These are phyloP conservation scores for Xanthoconium separans DNA, from an alignment of 1,284 basidiomycete species.

Conservation along the genomic window DNA sequence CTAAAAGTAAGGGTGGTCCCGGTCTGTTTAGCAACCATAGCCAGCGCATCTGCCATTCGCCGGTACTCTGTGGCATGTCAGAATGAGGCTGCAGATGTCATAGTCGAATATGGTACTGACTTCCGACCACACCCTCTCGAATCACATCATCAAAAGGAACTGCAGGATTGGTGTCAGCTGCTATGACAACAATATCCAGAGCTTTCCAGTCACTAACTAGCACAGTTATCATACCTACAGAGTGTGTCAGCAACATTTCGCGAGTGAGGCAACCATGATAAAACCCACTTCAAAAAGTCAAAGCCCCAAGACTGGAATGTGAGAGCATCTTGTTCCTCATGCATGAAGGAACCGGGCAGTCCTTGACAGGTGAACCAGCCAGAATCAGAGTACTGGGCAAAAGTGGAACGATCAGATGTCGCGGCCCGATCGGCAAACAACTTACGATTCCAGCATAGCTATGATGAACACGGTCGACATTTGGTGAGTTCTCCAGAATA, in stretches of 20 bases:
- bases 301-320: constrained; percentile 52
- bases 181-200: background rate
- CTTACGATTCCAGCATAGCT: constrained; percentile 54
- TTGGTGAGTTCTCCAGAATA: background rate
- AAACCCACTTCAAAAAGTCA: constrained; percentile 54
- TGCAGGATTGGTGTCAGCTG: constrained; percentile 9
- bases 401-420: background rate
- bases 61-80: constrained; percentile 39
- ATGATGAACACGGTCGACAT: background rate
- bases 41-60: constrained; percentile 54
- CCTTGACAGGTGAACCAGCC: constrained; percentile 33
- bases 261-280: background rate
- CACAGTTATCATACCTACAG: constrained; percentile 56
- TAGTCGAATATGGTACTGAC: constrained; percentile 36
- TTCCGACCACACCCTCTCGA: constrained; percentile 51
- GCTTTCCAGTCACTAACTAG: constrained; percentile 22
- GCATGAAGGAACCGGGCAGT: constrained; percentile 30
- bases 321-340: constrained; percentile 30
- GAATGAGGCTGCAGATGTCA: background rate
- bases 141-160: constrained; percentile 54
- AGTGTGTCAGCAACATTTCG: background rate
- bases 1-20: constrained; percentile 50
- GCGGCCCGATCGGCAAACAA: background rate
- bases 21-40: constrained; percentile 40
- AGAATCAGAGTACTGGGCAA: constrained; percentile 31